Conservation (phyloP, 2,329 filamentous ascomycete genomes). For the Exophiala xenobiotica region DNA sequence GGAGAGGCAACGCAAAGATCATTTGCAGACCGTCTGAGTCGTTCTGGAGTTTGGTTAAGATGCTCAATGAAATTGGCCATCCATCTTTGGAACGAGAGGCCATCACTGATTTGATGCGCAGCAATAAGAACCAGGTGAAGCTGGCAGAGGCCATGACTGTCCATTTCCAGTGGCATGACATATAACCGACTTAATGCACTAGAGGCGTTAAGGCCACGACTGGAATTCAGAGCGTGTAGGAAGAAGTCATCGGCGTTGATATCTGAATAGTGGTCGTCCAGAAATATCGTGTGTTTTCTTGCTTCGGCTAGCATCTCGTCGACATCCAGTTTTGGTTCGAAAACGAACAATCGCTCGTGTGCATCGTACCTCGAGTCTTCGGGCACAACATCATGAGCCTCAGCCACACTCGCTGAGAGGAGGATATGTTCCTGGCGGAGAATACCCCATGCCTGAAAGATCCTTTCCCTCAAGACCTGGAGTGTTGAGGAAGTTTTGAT, state of each 20-base stretch:
- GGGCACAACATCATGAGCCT: neutral
- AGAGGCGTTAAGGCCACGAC: slow-evolving; percentile 21
- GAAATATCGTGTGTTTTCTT: slow-evolving; percentile 12
- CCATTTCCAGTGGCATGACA: slow-evolving; percentile 19
- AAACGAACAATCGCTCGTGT: slow-evolving; percentile 25
- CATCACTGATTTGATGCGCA: slow-evolving; percentile 28
- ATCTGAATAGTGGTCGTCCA: slow-evolving; percentile 19
- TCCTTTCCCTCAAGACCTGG: slow-evolving; percentile 13
- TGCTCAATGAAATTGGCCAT: slow-evolving; percentile 23
- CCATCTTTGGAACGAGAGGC: slow-evolving; percentile 27
- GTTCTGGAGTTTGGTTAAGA: slow-evolving; percentile 14
- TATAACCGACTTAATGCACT: slow-evolving; percentile 22
- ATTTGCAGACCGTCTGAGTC: slow-evolving; percentile 5
- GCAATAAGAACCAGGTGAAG: slow-evolving; percentile 20
- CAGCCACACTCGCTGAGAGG: slow-evolving; percentile 15
- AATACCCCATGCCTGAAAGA: slow-evolving; percentile 22
- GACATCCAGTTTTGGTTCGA: slow-evolving; percentile 5
- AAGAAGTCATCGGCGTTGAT: slow-evolving; percentile 24
- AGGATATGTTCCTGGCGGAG: slow-evolving; percentile 27
- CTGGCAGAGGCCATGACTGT: slow-evolving; percentile 2
- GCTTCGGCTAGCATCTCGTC: slow-evolving; percentile 14
- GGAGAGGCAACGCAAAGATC: slow-evolving; percentile 7
- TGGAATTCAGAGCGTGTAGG: slow-evolving; percentile 24
- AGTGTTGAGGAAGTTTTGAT: slow-evolving; percentile 11
- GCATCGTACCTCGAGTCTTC: neutral